Base-by-base conservation (phyloP, 1,139 yeast species). In the Saccharomyces hybrid region DNA sequence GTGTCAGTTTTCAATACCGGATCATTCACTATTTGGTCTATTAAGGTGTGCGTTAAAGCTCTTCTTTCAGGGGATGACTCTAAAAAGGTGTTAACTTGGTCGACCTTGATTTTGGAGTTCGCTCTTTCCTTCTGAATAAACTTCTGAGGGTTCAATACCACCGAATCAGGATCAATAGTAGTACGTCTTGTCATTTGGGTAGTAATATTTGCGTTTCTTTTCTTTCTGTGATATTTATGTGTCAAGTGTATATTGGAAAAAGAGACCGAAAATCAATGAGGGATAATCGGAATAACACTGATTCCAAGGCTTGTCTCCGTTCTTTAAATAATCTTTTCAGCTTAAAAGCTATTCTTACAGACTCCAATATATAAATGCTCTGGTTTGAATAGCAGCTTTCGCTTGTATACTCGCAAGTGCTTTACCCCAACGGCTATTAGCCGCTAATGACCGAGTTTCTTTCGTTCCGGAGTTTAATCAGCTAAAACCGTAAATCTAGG, bases 51-150 rank as follows among this genome's bases (percentile, higher is more conserved):
- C 65, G 80, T 74, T 78, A 86, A 41, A 72, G 79, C 49, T 19
- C 84, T 77, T 58, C 72, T 73, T 50, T 71, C 72, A 55, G 78
- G 76, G 50, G 78, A 74, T 4, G 85, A 84, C 59, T 82, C 85
- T 55, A 83, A 69, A 67, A 79, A 82, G 56, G 78, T 72, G 51
- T 81, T 79, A 59, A 80, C 62, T 59, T 77, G 76, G 56, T 79
- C 75, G 23, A 78, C 72, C 55, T 78, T 74, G 60, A 82, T 73
- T 55, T 70, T 64, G 27, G 82, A 78, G 50, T 65, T 63, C 42
- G 69, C 70, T 54, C 88, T 78, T 67, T 82, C 87, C 55, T 71
- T 74, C 71, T 55, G 82, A 47, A 73, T 60, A 32, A 70, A 58
- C 58, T 61, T 66, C 52, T 62, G 62, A 3, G 23, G 23, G 3